A percentile compares a stretch with the other conserved stretches of the same genome.
These are phyloP conservation scores for Funneliformis caledonium DNA, from an alignment of 371 early-diverging fungal genomes.

Conservation along the genomic window DNA sequence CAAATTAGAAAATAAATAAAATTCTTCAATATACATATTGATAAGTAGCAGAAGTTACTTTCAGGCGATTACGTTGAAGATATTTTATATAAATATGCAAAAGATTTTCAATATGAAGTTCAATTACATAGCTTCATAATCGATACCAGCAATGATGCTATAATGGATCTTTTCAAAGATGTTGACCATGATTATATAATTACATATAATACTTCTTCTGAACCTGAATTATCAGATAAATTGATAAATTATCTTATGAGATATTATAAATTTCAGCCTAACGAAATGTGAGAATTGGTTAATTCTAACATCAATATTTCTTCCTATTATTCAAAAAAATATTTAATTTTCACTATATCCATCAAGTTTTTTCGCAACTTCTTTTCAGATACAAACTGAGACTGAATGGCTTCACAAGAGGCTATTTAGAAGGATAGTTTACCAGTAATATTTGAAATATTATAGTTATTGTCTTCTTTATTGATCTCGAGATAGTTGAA, in stretches of 20 bases:
- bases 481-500: constrained; percentile 33
- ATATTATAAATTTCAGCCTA: constrained; percentile 31
- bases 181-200: background rate
- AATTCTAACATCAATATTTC: constrained; percentile 33
- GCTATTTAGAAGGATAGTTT: constrained; percentile 36
- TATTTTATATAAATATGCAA: constrained; percentile 17
- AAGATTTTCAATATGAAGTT: background rate
- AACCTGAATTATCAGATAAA: background rate
- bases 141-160: background rate
- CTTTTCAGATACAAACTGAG: constrained; percentile 36
- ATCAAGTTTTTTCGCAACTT: constrained; percentile 38
- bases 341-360: constrained; percentile 36
- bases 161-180: background rate
- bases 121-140: constrained; percentile 19
- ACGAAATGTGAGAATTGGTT: constrained; percentile 37
- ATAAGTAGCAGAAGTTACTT: constrained; percentile 1
- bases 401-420: constrained; percentile 27
- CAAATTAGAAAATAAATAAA: background rate
- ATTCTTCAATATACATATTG: background rate
- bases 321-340: constrained; percentile 35
- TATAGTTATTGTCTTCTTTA: constrained; percentile 22
- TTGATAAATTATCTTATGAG: constrained; percentile 6
- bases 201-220: background rate
- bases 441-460: constrained; percentile 34
- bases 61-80: constrained; percentile 10